A percentile compares a stretch with the other conserved stretches of the same genome.
Conservation (phyloP, 352 stramenopile genomes). For the Plasmopara halstedii region DNA sequence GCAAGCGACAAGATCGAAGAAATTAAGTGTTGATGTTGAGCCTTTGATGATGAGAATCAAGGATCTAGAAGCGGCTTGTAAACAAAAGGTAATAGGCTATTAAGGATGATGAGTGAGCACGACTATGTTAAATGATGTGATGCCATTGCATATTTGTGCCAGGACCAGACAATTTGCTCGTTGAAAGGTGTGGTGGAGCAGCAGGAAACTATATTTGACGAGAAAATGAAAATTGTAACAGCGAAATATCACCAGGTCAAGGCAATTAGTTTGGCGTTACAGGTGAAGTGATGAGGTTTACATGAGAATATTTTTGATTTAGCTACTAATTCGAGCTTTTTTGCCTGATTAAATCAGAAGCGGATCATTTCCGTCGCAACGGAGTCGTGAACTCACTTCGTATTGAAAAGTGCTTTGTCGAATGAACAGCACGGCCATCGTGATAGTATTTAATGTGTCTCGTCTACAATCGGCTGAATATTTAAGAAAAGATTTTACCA, state of each 20-base stretch:
- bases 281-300: slow-evolving; percentile 29
- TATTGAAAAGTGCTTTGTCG: neutral
- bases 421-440: slow-evolving; percentile 2
- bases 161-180: slow-evolving; percentile 63
- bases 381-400: slow-evolving; percentile 18
- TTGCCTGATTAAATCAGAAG: slow-evolving; percentile 25
- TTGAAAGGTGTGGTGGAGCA: slow-evolving; percentile 60
- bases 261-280: slow-evolving; percentile 67
- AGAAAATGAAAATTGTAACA: slow-evolving; percentile 59
- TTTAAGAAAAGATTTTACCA: too few relatives aligned
- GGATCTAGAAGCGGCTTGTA: slow-evolving; percentile 64
- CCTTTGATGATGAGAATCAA: slow-evolving; percentile 27
- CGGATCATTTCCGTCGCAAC: slow-evolving; percentile 46
- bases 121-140: too few relatives aligned
- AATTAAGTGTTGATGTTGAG: slow-evolving; percentile 16
- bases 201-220: slow-evolving; percentile 56
- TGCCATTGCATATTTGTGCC: neutral
- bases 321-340: neutral
- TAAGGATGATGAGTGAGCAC: too few relatives aligned
- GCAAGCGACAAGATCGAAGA: slow-evolving; percentile 8
- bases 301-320: neutral
- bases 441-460: slow-evolving; percentile 23
- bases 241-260: slow-evolving; percentile 78
- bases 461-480: too few relatives aligned
- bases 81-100: slow-evolving; percentile 80